Evolutionary conservation across 768 basidiomycete species (phyloP).

Genomic region (Termitomyces sp.): DNA sequence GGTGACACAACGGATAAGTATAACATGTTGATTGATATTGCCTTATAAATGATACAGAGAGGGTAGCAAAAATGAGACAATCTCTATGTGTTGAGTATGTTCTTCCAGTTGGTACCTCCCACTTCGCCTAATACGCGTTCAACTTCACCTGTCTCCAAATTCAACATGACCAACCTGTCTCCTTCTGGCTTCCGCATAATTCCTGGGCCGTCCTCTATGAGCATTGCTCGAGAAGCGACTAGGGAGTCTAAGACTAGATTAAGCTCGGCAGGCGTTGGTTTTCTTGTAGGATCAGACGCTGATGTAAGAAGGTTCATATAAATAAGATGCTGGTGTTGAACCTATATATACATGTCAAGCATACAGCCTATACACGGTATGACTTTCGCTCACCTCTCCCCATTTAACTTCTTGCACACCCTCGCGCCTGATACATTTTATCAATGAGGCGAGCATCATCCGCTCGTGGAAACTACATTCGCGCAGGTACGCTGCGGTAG

Average conservation of each 20-base stretch:
- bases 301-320: constrained; percentile 64
- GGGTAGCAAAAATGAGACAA: too few relatives aligned
- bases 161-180: constrained; percentile 75
- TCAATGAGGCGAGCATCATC: constrained; percentile 78
- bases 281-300: constrained; percentile 51
- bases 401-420: constrained; percentile 88
- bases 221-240: constrained; percentile 70
- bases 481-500: constrained; percentile 78
- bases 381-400: constrained; percentile 55
- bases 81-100: constrained; percentile 34
- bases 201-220: constrained; percentile 62
- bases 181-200: constrained; percentile 52
- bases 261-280: constrained; percentile 64
- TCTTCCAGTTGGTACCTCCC: constrained; percentile 69
- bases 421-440: constrained; percentile 78
- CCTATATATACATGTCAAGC: constrained; percentile 22
- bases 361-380: neutral
- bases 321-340: constrained; percentile 72
- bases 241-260: constrained; percentile 70
- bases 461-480: constrained; percentile 87
- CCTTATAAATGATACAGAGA: too few relatives aligned
- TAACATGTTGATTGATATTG: too few relatives aligned
- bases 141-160: constrained; percentile 80
- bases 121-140: constrained; percentile 83
- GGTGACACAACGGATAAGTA: too few relatives aligned